These are phyloP conservation scores for Astragalus glycyphyllos DNA, from an alignment of 306 rosid genomes.

Conservation along the genomic window DNA sequence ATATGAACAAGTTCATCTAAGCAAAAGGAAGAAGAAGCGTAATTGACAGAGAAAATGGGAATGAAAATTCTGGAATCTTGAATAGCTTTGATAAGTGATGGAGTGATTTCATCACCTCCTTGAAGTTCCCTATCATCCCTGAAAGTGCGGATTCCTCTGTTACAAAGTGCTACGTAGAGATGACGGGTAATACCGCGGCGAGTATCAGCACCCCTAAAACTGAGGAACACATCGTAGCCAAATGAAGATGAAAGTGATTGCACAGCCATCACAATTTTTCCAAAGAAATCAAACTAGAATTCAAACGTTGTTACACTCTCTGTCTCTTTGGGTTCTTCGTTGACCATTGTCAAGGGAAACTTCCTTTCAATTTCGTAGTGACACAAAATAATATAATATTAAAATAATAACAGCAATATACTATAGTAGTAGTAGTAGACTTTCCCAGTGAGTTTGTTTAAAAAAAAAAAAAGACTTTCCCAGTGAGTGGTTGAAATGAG, in stretches of 20 bases:
- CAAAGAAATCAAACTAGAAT: neutral
- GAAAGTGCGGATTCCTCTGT: constrained; percentile 21
- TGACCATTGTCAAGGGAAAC: too few species aligned
- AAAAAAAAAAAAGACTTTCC: too few species aligned
- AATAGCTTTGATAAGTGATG: constrained; percentile 9
- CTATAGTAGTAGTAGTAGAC: too few species aligned
- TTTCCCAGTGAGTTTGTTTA: too few species aligned
- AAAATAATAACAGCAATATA: too few species aligned
- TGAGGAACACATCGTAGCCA: constrained; percentile 18
- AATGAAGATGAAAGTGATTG: neutral
- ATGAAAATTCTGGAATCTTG: constrained; percentile 8
- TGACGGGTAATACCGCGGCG: neutral
- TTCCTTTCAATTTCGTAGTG: too few species aligned
- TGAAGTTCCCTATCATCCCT: constrained; percentile 2
- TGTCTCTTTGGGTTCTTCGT: too few species aligned
- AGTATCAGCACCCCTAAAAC: neutral
- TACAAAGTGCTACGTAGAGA: neutral
- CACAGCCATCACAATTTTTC: neutral
- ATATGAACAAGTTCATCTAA: constrained; percentile 39
- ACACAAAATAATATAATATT: too few species aligned
- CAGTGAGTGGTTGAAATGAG: too few species aligned
- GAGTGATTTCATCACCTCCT: neutral
- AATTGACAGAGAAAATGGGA: neutral
- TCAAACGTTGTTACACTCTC: too few species aligned
- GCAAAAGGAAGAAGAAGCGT: constrained; percentile 24